Percentiles rank a stretch among this genome's conserved stretches.
Evolutionary conservation across 75 land plant species (phyloP).

Genomic region (Cryptomeria japonica): DNA sequence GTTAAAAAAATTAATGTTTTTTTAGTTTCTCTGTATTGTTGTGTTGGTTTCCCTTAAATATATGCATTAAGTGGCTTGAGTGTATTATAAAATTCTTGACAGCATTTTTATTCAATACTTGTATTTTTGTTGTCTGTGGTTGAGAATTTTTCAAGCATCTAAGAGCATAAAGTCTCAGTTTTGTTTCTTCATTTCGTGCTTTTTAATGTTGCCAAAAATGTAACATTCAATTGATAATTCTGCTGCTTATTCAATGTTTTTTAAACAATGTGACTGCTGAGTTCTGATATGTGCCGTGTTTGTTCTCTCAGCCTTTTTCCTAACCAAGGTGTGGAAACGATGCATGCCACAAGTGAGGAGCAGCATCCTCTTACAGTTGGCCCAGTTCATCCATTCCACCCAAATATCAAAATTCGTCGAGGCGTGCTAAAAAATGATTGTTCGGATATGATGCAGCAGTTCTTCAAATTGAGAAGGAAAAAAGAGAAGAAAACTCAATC

Average conservation of each 20-base stretch:
- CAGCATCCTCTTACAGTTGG: slow-evolving; percentile 25
- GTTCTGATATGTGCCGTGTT: not conserved
- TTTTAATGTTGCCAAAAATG: not conserved
- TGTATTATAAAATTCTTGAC: not conserved
- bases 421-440: slow-evolving; percentile 79
- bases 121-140: not conserved
- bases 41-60: not conserved
- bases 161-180: not conserved
- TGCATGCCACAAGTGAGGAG: slow-evolving; percentile 14
- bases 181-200: not conserved
- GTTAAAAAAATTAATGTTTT: not conserved
- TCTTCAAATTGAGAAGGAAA: slow-evolving; percentile 71
- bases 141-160: not conserved
- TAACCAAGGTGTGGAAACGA: slow-evolving; percentile 23
- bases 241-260: not conserved
- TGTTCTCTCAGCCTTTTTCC: slow-evolving; percentile 65
- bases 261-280: not conserved
- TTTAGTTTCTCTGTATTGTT: not conserved
- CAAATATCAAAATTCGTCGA: slow-evolving; percentile 68
- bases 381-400: slow-evolving; percentile 87
- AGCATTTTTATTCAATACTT: not conserved
- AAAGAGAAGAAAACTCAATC: slow-evolving; percentile 37
- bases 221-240: not conserved
- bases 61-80: not conserved
- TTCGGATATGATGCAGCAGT: slow-evolving; percentile 75